Percentiles rank a stretch among this genome's conserved stretches.
phyloP scores from a whole-genome alignment of 164 flowering plant genomes.

The Vitis amurensis region DNA sequence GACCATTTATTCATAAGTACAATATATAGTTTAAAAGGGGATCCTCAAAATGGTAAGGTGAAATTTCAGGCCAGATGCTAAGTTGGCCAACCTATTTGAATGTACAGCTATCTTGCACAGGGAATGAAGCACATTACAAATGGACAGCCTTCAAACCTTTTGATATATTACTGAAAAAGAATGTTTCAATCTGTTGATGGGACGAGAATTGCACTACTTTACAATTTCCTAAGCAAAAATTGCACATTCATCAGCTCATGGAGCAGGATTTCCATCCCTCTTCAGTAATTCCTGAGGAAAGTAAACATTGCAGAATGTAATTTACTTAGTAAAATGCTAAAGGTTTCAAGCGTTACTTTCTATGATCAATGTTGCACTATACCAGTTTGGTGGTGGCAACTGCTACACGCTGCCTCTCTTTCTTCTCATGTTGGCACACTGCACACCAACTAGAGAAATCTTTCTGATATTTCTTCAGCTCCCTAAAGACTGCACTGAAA shows the following conservation, averaged over 20 bases:
- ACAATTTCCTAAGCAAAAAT: constrained; percentile 26
- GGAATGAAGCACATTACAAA: neutral
- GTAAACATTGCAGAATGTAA: neutral
- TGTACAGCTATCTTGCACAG: constrained; percentile 5
- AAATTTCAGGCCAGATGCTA: neutral
- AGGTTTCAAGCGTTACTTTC: neutral
- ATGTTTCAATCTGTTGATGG: neutral
- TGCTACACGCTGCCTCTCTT: constrained; percentile 56
- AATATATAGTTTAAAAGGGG: neutral
- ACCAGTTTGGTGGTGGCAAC: constrained; percentile 75
- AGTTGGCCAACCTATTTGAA: neutral
- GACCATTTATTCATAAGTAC: neutral
- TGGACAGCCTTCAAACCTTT: neutral
- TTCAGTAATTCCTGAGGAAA: constrained; percentile 53
- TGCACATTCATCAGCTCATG: constrained; percentile 20
- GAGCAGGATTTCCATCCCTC: constrained; percentile 39
- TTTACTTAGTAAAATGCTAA: neutral
- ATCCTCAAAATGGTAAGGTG: neutral
- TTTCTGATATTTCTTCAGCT: constrained; percentile 79
- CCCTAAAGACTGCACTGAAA: constrained; percentile 77
- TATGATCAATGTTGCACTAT: constrained; percentile 4
- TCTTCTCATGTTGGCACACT: constrained; percentile 84
- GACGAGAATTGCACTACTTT: constrained; percentile 12
- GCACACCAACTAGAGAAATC: constrained; percentile 92
- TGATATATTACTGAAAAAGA: constrained; percentile 2